Base-by-base conservation (phyloP, 179 eudicot species). In the Beta corolliflora region DNA sequence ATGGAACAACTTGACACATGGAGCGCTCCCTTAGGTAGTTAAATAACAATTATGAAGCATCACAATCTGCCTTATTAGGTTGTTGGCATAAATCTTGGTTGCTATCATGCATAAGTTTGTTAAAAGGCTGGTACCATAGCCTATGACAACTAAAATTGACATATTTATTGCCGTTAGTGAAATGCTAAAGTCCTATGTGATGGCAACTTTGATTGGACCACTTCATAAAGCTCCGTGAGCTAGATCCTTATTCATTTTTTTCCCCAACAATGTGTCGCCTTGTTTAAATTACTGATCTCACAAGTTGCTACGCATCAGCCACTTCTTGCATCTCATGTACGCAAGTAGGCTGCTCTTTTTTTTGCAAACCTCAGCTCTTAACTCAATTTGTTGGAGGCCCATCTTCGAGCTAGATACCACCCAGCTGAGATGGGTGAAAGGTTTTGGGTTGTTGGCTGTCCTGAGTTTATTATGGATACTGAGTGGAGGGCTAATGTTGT, bases 91-190 rank as follows among this genome's bases (percentile, higher is more conserved):
- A 2, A 11, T 44, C 36, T 76, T 76, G 36, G 31, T 41, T 59
- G 53, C 69, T 60, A n/a, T 76, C 3, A 21, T n/a, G 56, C 46
- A 25, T 73, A 76, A 58, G 31, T 58, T 59, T 31, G 46, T 45
- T 36, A 59, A 7, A 21, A 60, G 55, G 69, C 5, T 18, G n/a
- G 11, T 60, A n/a, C 45, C 18, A 21, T 45, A 76, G 41, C 54
- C 69, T 76, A 21, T 61, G 9, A 76, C 69, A 60, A 44, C 54
- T 41, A 41, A 76, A 21, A 13, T 59, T 75, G 25, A n/a, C 31
- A 36, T n/a, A 55, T 31, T 8, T 29, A 8, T 23, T 52, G 3
- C 61, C 61, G 25, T 69, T 15, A n/a, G n/a, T n/a, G 53, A 73
- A 12, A 10, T 71, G 56, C 58, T 50, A 46, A 31, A 13, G 3